Conservation (phyloP, 768 basidiomycete species). For the Calvatia gigantea region DNA sequence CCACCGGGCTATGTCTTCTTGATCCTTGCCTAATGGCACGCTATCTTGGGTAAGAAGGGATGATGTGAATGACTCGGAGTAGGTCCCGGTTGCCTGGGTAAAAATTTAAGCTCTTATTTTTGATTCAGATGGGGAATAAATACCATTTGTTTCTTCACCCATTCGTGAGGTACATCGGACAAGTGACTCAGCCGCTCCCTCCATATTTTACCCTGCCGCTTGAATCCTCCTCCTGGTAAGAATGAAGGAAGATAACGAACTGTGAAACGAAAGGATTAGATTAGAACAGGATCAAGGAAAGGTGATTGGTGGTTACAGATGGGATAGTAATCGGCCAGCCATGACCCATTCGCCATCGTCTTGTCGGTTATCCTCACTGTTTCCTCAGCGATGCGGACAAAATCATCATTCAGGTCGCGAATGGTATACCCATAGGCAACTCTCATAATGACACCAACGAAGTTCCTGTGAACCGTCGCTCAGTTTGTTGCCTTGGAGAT, state of each 20-base stretch:
- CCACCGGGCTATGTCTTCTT: slow-evolving; percentile 47
- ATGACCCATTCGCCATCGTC: slow-evolving; percentile 37
- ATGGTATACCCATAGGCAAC: slow-evolving; percentile 40
- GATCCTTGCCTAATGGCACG: slow-evolving; percentile 21
- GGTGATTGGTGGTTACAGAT: slow-evolving; percentile 25
- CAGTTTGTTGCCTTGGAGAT: neutral
- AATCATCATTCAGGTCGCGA: slow-evolving; percentile 28
- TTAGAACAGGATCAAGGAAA: neutral
- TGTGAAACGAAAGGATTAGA: slow-evolving; percentile 11
- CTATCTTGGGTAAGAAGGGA: slow-evolving; percentile 28
- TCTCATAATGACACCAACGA: slow-evolving; percentile 38
- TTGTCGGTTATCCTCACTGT: slow-evolving; percentile 36
- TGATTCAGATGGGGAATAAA: neutral
- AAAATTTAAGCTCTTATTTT: too few species aligned
- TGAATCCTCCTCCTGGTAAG: slow-evolving; percentile 47
- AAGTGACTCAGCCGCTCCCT: slow-evolving; percentile 28
- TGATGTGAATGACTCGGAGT: slow-evolving; percentile 43
- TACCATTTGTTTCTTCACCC: slow-evolving; percentile 46
- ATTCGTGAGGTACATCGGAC: slow-evolving; percentile 37
- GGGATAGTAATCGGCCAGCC: slow-evolving; percentile 42
- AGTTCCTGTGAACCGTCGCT: slow-evolving; percentile 23
- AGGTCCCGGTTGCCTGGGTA: slow-evolving; percentile 25
- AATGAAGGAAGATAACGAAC: slow-evolving; percentile 49
- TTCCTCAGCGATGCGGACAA: slow-evolving; percentile 37
- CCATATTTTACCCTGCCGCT: slow-evolving; percentile 42